phyloP scores from a whole-genome alignment of 139 green algal species.

The Micractinium sp. region DNA sequence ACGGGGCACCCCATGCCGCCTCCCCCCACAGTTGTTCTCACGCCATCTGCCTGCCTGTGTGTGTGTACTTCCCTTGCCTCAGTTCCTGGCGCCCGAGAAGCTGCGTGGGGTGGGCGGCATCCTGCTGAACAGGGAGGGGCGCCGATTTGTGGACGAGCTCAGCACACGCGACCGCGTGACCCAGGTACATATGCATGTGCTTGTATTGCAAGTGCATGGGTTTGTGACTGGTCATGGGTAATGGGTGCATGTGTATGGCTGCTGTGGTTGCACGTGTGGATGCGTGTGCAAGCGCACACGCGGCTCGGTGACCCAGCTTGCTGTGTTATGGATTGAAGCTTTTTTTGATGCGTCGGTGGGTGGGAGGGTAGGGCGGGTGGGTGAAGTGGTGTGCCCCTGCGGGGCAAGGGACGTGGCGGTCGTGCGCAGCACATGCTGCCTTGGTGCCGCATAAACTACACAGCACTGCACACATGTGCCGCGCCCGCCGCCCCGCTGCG shows the following conservation, averaged over 20 bases:
- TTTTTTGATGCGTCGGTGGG: no score
- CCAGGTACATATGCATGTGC: not conserved
- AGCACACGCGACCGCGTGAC: conserved; percentile 64
- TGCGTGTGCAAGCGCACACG: no score
- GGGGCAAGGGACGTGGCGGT: no score
- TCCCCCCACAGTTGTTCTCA: no score
- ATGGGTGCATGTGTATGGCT: no score
- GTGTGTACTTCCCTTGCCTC: not conserved
- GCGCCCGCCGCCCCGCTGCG: not conserved
- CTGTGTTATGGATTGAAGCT: no score
- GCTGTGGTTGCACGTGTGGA: no score
- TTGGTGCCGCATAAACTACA: not conserved
- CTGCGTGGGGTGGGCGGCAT: conserved; percentile 77
- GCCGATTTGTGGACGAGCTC: conserved; percentile 84
- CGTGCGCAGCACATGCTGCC: not conserved
- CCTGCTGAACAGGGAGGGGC: conserved; percentile 61
- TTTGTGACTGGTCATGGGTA: no score
- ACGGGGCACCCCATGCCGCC: no score
- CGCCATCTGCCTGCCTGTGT: not conserved
- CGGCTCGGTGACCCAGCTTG: no score
- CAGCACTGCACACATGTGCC: not conserved
- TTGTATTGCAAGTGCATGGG: not conserved
- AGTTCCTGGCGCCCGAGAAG: conserved; percentile 81
- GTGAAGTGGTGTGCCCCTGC: not conserved
- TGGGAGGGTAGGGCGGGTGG: not conserved